These are phyloP conservation scores for Apiospora saccharicola DNA, from an alignment of 2,329 filamentous ascomycete species.

Conservation along the genomic window DNA sequence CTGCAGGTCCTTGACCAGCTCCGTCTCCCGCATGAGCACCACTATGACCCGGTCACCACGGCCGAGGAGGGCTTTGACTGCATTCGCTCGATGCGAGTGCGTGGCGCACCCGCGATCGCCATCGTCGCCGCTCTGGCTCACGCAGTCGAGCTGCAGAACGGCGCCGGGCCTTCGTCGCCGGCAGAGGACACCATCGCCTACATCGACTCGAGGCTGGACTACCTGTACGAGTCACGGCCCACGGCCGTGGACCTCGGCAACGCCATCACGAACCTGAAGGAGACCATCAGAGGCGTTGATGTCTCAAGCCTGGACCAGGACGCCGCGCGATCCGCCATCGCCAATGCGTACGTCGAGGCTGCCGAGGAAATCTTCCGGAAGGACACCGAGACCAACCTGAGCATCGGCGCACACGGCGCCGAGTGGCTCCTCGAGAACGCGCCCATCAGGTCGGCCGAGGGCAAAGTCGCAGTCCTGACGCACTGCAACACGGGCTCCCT, in stretches of 20 bases:
- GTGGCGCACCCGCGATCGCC: slow-evolving; percentile 92
- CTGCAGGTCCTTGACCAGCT: slow-evolving; percentile 85
- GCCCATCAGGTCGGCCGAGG: slow-evolving; percentile 53
- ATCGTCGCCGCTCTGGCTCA: slow-evolving; percentile 94
- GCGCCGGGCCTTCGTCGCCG: slow-evolving; percentile 53
- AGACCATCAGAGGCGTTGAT: slow-evolving; percentile 61
- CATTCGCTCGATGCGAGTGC: slow-evolving; percentile 80
- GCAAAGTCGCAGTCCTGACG: slow-evolving; percentile 81
- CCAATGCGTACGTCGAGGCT: slow-evolving; percentile 75
- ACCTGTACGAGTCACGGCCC: slow-evolving; percentile 86
- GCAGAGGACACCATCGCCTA: slow-evolving; percentile 69
- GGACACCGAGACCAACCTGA: slow-evolving; percentile 86
- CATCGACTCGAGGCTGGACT: slow-evolving; percentile 81
- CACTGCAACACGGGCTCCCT: slow-evolving; percentile 99
- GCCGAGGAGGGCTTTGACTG: slow-evolving; percentile 81
- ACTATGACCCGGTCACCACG: slow-evolving; percentile 76
- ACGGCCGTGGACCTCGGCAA: slow-evolving; percentile 96
- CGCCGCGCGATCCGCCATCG: slow-evolving; percentile 61
- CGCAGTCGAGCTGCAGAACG: slow-evolving; percentile 79
- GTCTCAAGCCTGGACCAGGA: slow-evolving; percentile 45
- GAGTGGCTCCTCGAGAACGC: slow-evolving; percentile 77
- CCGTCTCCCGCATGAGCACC: slow-evolving; percentile 79
- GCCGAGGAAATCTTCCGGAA: slow-evolving; percentile 88
- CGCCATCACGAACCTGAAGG: slow-evolving; percentile 82
- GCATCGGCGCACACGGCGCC: slow-evolving; percentile 84